These are phyloP conservation scores for Cordyceps tenuipes DNA, from an alignment of 2,329 filamentous ascomycete genomes.

Conservation along the genomic window DNA sequence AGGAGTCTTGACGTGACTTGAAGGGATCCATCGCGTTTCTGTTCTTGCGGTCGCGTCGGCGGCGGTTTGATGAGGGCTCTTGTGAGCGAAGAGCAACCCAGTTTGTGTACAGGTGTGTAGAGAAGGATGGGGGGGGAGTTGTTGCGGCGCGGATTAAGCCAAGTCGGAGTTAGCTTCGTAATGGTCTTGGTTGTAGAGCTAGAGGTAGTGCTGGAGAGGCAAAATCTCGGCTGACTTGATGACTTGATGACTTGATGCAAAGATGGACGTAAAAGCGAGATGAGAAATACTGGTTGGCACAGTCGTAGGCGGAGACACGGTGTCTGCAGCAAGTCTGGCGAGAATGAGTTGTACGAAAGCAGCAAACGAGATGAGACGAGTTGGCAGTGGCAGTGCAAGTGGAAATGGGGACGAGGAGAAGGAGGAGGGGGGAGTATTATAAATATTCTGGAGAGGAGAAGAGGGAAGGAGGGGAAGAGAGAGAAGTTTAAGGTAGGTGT, in stretches of 20 bases:
- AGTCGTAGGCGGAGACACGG: neutral
- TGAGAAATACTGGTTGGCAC: neutral
- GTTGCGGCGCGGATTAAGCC: neutral
- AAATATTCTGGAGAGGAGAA: neutral
- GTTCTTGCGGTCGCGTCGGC: neutral
- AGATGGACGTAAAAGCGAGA: neutral
- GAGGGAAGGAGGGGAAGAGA: neutral
- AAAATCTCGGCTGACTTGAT: neutral
- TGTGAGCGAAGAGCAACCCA: neutral
- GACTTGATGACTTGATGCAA: neutral
- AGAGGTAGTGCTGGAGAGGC: neutral
- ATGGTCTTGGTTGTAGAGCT: neutral
- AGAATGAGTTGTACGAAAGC: neutral
- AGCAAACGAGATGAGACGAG: neutral
- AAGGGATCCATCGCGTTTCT: constrained; percentile 25
- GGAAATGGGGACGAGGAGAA: neutral
- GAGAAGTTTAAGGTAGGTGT: neutral
- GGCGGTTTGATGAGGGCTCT: neutral
- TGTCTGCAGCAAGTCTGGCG: neutral
- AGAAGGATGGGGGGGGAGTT: neutral
- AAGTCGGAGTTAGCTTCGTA: neutral
- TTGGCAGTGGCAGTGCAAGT: too few species aligned
- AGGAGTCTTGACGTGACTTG: constrained; percentile 20
- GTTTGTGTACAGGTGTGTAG: neutral
- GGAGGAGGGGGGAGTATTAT: neutral